phyloP scores from a whole-genome alignment of 1,284 basidiomycete species.

The Ustanciosporium gigantosporum region DNA sequence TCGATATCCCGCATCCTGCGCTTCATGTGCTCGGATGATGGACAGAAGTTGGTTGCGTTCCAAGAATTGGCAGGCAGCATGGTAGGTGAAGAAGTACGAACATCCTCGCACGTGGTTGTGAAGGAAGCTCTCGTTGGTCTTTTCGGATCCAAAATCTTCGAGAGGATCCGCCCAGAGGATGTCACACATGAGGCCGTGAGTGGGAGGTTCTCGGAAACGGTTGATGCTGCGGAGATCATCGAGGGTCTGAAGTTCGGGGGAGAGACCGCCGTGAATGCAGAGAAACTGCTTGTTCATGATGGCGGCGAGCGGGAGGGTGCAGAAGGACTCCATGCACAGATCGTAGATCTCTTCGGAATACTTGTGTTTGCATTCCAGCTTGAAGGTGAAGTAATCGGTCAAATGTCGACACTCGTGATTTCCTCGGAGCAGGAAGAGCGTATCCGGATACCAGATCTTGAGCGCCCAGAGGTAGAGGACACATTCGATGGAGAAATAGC shows the following conservation, averaged over 20 bases:
- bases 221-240: constrained; percentile 90
- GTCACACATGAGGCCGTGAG: constrained; percentile 91
- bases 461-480: constrained; percentile 60
- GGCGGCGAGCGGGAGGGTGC: constrained; percentile 84
- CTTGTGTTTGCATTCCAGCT: constrained; percentile 61
- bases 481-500: constrained; percentile 61
- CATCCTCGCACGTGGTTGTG: constrained; percentile 95
- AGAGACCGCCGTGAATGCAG: constrained; percentile 90
- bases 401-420: constrained; percentile 61
- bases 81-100: constrained; percentile 91
- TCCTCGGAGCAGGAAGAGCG: constrained; percentile 59
- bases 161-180: constrained; percentile 92
- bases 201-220: constrained; percentile 91
- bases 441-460: constrained; percentile 61
- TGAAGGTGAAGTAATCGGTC: constrained; percentile 61
- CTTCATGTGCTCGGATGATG: constrained; percentile 91
- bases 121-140: constrained; percentile 79
- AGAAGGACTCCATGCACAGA: constrained; percentile 74
- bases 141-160: constrained; percentile 90
- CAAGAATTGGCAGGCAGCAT: constrained; percentile 88
- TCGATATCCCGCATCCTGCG: constrained; percentile 86
- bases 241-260: constrained; percentile 84
- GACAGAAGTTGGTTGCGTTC: constrained; percentile 92
- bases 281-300: constrained; percentile 98
- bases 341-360: constrained; percentile 61